These are phyloP conservation scores for Chlorella sp. DNA, from an alignment of 139 green algal genomes.

Conservation along the genomic window DNA sequence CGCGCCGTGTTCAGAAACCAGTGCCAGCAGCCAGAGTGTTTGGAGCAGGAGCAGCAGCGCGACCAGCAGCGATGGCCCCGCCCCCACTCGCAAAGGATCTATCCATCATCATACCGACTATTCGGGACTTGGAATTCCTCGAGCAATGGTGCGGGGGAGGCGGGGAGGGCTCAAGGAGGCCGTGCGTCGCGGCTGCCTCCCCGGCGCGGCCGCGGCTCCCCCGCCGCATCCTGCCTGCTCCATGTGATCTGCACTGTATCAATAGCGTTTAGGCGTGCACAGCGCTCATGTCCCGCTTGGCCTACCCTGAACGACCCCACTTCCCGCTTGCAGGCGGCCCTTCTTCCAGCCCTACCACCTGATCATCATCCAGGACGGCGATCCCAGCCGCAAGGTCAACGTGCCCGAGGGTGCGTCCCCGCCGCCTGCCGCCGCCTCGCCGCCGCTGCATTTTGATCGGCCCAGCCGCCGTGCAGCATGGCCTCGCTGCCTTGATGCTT, in stretches of 20 bases:
- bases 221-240: not conserved
- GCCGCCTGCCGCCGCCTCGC: not conserved
- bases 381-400: constrained; percentile 80
- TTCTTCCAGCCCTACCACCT: constrained; percentile 95
- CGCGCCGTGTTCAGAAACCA: too few species aligned
- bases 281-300: not conserved
- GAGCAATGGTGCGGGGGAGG: constrained; percentile 70
- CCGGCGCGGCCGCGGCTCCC: too few species aligned
- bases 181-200: not conserved
- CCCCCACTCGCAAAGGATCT: constrained; percentile 34
- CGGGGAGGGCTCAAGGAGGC: not conserved
- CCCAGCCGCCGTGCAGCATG: too few species aligned
- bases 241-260: too few species aligned
- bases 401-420: constrained; percentile 65
- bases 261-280: too few species aligned
- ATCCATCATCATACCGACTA: constrained; percentile 91
- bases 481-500: too few species aligned
- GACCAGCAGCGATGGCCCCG: constrained; percentile 50
- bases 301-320: too few species aligned
- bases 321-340: constrained; percentile 59
- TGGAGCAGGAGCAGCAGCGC: too few species aligned
- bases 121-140: constrained; percentile 86
- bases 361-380: constrained; percentile 95
- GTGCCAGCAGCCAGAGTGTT: too few species aligned
- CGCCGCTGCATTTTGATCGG: too few species aligned